Conservation (phyloP, 2,329 filamentous ascomycete genomes). For the Fusarium hainanense region DNA sequence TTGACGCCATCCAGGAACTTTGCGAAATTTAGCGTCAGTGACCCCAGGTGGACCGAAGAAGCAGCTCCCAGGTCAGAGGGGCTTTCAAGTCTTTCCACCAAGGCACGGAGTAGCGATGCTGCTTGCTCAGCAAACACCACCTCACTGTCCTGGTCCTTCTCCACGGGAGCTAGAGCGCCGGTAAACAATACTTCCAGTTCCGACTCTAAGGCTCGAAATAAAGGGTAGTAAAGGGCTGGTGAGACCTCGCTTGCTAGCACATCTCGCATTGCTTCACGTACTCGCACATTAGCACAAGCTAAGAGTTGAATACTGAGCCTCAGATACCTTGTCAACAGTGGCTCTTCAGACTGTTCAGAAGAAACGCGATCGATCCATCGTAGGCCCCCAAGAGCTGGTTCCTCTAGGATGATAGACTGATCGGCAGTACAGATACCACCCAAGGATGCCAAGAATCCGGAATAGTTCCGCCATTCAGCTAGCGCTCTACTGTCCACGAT, state of each 20-base stretch:
- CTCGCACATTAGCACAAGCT: constrained; percentile 71
- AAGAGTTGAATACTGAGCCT: constrained; percentile 73
- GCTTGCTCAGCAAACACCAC: constrained; percentile 76
- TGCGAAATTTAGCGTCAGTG: constrained; percentile 72
- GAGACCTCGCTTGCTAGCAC: constrained; percentile 74
- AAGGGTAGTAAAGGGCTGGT: constrained; percentile 67
- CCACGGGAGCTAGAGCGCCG: constrained; percentile 62
- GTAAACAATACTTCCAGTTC: constrained; percentile 73
- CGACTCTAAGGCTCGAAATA: constrained; percentile 73
- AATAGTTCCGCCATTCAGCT: constrained; percentile 75
- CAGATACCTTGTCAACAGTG: constrained; percentile 69
- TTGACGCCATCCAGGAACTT: constrained; percentile 71
- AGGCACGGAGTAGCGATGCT: constrained; percentile 69
- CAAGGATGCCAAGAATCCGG: constrained; percentile 74
- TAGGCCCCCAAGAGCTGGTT: constrained; percentile 66
- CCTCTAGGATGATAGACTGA: constrained; percentile 66
- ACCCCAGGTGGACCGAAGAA: constrained; percentile 72
- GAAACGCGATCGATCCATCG: constrained; percentile 73
- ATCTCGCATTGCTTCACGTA: constrained; percentile 74
- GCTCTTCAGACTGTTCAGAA: constrained; percentile 69
- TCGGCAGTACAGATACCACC: constrained; percentile 74
- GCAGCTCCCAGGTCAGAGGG: constrained; percentile 71
- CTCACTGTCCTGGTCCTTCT: constrained; percentile 67
- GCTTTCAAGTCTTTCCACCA: constrained; percentile 73
- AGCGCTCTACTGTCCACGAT: constrained; percentile 66